These are phyloP conservation scores for Dimocarpus longan DNA, from an alignment of 345 rosid genomes.

Conservation along the genomic window DNA sequence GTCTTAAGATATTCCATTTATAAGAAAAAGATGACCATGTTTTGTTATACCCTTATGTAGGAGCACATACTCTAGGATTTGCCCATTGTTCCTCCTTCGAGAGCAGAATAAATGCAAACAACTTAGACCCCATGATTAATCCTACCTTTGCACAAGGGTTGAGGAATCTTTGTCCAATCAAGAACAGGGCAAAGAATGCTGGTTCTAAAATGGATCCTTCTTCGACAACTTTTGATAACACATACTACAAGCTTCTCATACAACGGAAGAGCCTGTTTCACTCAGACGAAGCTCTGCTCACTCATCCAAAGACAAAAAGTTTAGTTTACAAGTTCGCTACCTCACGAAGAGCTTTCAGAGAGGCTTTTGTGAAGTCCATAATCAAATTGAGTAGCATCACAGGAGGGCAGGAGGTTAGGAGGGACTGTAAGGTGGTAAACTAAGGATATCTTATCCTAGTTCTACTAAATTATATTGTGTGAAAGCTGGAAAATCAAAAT, in stretches of 20 bases:
- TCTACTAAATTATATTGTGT: conserved; percentile 1
- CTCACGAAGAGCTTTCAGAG: conserved; percentile 28
- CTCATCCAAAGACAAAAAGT: conserved; percentile 29
- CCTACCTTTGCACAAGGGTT: conserved; percentile 45
- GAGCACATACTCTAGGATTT: conserved; percentile 55
- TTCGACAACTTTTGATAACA: conserved; percentile 47
- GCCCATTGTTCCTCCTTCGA: conserved; percentile 52
- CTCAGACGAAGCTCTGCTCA: conserved; percentile 50
- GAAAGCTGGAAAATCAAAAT: conserved; percentile 13
- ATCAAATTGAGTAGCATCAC: conserved; percentile 54
- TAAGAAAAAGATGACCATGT: background rate
- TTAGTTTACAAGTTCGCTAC: conserved; percentile 43
- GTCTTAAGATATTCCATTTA: background rate
- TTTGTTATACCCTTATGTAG: conserved; percentile 22
- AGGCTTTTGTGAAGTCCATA: conserved; percentile 46
- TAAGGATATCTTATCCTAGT: conserved; percentile 21
- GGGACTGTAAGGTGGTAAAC: conserved; percentile 46
- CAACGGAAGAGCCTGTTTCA: conserved; percentile 42
- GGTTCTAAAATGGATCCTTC: conserved; percentile 48
- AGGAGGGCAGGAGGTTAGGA: conserved; percentile 55
- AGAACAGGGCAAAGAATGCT: conserved; percentile 36
- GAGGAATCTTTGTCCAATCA: conserved; percentile 36
- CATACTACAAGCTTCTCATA: conserved; percentile 48
- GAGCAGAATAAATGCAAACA: conserved; percentile 39
- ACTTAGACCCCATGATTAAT: conserved; percentile 37